Evolutionary conservation across 2,329 filamentous ascomycete genomes (phyloP).

Genomic region (Trichoderma polysporum): DNA sequence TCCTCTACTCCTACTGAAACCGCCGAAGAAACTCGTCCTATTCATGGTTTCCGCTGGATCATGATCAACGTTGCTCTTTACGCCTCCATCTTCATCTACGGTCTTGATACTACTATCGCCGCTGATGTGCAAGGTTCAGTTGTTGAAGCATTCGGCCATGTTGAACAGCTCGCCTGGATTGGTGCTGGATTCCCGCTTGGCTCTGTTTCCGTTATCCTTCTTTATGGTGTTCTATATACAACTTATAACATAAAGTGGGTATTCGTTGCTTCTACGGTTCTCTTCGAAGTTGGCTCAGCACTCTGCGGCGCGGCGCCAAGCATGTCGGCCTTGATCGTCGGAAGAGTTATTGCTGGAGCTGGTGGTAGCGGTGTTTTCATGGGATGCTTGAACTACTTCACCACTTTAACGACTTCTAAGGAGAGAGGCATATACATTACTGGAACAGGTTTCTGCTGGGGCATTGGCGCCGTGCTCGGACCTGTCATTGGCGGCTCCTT

Average conservation of each 20-base stretch:
- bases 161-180: constrained; percentile 44
- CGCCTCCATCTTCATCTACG: constrained; percentile 3
- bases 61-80: constrained; percentile 1
- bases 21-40: background rate
- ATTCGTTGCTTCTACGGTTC: constrained; percentile 26
- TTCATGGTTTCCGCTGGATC: background rate
- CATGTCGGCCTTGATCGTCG: constrained; percentile 47
- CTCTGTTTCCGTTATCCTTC: constrained; percentile 39
- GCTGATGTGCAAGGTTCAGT: constrained; percentile 48
- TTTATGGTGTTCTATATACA: constrained; percentile 38
- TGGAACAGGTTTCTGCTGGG: background rate
- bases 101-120: constrained; percentile 47
- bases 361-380: constrained; percentile 43
- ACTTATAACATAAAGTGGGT: constrained; percentile 47
- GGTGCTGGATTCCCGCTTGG: constrained; percentile 41
- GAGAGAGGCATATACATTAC: background rate
- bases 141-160: constrained; percentile 37
- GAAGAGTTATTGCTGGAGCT: constrained; percentile 42
- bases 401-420: background rate
- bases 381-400: constrained; percentile 23
- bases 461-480: background rate
- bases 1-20: background rate
- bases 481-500: background rate
- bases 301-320: constrained; percentile 43
- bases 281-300: constrained; percentile 32